Percentiles rank a stretch among this genome's conserved stretches.
These are phyloP conservation scores for Corymbia citriodora DNA, from an alignment of 441 rosid genomes.

Conservation along the genomic window DNA sequence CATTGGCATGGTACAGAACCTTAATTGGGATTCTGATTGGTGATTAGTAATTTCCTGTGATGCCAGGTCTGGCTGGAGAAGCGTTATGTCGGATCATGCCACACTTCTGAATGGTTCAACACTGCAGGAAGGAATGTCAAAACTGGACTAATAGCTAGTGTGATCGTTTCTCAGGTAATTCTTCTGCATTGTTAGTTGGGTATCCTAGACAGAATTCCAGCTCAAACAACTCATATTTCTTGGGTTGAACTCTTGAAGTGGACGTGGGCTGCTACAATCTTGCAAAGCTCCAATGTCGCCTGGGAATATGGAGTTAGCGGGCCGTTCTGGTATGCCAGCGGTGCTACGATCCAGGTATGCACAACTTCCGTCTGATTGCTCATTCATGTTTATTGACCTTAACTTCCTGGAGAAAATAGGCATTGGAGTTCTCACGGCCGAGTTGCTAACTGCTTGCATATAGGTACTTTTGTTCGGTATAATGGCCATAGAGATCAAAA, in stretches of 20 bases:
- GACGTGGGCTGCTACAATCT: constrained; percentile 96
- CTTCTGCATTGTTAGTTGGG: background rate
- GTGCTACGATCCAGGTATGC: constrained; percentile 80
- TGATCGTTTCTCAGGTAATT: constrained; percentile 80
- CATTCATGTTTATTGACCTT: background rate
- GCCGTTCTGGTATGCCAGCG: constrained; percentile 98
- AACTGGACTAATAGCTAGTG: constrained; percentile 94
- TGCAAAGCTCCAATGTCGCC: constrained; percentile 96
- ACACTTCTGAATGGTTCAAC: constrained; percentile 96
- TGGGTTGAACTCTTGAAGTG: constrained; percentile 35
- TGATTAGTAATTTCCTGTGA: background rate
- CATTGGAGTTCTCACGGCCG: background rate
- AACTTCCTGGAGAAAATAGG: background rate
- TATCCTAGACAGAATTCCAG: background rate
- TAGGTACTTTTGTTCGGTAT: constrained; percentile 87
- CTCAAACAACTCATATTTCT: background rate
- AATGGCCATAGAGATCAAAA: constrained; percentile 93
- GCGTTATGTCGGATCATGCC: constrained; percentile 76
- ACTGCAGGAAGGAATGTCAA: constrained; percentile 95
- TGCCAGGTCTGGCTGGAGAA: constrained; percentile 87
- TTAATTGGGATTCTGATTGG: background rate
- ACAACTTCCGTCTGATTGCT: background rate
- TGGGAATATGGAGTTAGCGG: constrained; percentile 95
- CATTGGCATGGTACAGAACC: background rate
- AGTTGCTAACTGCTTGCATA: background rate